Base-by-base conservation (phyloP, 176 grass and related monocot genomes). In the Elaeis guineensis region DNA sequence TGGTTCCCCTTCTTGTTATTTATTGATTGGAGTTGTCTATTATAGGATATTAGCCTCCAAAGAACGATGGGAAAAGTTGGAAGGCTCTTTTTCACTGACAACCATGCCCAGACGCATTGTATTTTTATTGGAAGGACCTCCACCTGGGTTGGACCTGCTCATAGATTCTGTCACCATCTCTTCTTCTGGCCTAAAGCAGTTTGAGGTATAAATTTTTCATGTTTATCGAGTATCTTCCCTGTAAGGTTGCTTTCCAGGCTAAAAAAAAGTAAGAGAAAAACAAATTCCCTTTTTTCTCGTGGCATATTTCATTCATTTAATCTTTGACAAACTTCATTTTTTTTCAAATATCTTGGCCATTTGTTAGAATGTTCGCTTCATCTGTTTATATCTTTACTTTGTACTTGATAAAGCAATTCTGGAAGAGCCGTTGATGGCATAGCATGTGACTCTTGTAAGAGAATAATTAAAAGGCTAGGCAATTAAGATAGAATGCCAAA, bases 91-190 rank as follows among this genome's bases (percentile, higher is more conserved):
- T 69, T 79, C 62, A 65, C 68, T 97, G 60, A 81, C 55, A 69
- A 89, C 59, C 81, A 75, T 85, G 72, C 81, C 92, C 52, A 97
- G 79, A 71, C 52, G 64, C 35, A 84, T 91, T 55, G 75, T 97
- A 21, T 97, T 97, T 73, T 97, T 82, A 51, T 49, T 97, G 54
- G 92, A 97, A 85, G 92, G 92, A 17, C 92, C 92, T 64, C 84
- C 78, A 69, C 50, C 80, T 75, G 87, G 84, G 25, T 65, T 64
- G 63, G 81, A 91, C 55, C 65, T 97, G 49, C 77, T 97, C 48
- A 88, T 91, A 64, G 75, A 97, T 91, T 91, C 80, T 55, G 72
- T 91, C 51, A 77, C 51, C 51, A 70, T 97, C 57, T 57, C 78
- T 69, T 66, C 71, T 29, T 81, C 72, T 7, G 57, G 65, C 59